These are phyloP conservation scores for Trichosporon sp. DNA, from an alignment of 1,284 basidiomycete species.

Conservation along the genomic window DNA sequence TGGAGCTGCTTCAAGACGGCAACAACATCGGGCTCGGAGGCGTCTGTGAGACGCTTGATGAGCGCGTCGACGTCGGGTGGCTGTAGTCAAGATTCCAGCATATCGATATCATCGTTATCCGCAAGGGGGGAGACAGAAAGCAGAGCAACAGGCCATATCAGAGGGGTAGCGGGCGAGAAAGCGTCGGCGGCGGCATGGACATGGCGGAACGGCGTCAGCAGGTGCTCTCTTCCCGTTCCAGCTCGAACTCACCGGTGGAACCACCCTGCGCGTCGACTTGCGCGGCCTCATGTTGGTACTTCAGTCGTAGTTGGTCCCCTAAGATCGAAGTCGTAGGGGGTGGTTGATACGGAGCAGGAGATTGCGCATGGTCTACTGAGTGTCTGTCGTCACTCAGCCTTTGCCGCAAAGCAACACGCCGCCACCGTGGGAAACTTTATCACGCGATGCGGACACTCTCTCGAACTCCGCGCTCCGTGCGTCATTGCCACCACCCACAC, in stretches of 20 bases:
- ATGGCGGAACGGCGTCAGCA: conserved; percentile 19
- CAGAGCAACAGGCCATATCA: too few relatives aligned
- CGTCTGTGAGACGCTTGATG: conserved; percentile 39
- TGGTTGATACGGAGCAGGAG: not conserved
- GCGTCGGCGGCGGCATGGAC: conserved; percentile 1
- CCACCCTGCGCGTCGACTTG: conserved; percentile 45
- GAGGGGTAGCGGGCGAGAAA: not conserved
- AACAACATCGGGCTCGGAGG: conserved; percentile 41
- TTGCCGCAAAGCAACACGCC: conserved; percentile 10
- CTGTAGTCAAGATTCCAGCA: conserved; percentile 26
- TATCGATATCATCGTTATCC: not conserved
- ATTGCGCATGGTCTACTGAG: not conserved
- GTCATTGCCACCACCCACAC: not conserved
- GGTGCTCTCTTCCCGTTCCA: not conserved
- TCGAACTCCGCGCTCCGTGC: conserved; percentile 8
- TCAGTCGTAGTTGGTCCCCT: not conserved
- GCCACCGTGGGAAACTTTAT: not conserved
- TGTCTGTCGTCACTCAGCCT: conserved; percentile 1
- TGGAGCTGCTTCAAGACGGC: conserved; percentile 34
- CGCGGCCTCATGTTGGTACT: conserved; percentile 46
- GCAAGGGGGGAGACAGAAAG: conserved; percentile 4
- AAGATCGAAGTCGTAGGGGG: conserved; percentile 16
- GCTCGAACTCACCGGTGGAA: conserved; percentile 38
- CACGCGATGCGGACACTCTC: not conserved
- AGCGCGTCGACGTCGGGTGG: conserved; percentile 44